Base-by-base conservation (phyloP, 2,329 filamentous ascomycete species). In the Ophiostoma sp. region DNA sequence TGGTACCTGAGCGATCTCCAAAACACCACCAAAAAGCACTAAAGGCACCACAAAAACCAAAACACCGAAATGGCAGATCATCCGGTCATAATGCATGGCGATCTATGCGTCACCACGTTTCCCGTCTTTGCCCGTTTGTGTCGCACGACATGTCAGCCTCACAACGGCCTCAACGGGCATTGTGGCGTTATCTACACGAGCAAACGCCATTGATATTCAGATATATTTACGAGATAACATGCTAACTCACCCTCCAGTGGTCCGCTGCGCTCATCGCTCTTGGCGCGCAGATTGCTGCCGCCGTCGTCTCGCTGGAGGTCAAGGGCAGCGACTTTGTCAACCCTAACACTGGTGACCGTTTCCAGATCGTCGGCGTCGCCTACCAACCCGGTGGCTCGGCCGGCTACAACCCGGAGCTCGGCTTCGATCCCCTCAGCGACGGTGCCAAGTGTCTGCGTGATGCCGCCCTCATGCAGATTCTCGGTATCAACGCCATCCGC, bases 301-400 rank as follows among this genome's bases (percentile, higher is more conserved):
- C 90, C 70, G 87, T 92, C 70, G 85, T 84, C 74, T 81, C 88
- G 11, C 85, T 92, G 70, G 84, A 85, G 74, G 84, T 90, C 75
- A 78, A 87, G 73, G 88, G 88, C 76, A 84, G 84, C 74, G 83
- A 89, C 78, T 90, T 92, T 74, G 84, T 91, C 80, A 89, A 91
- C 81, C 83, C 87, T 57, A 81, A 82, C 74, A 88, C 85, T 28
- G 88, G 88, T 74, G 84, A 88, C 78, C 86, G 86, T 75, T 91
- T 91, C 82, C 88, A 91, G 82, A 85, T 92, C 74, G 85, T 91
- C 69, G 90, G 90, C 77, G 86, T 90, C 77, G 90, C 90, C 79
- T 92, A 92, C 82, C 90, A 92, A 80, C 90, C 90, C 59, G 90
- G 89, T 75, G 90, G 90, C 76, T 88, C 87, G 75, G 85, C 89